These are phyloP conservation scores for Sugiyamaella neomexicana DNA, from an alignment of 1,139 yeast genomes.

Conservation along the genomic window DNA sequence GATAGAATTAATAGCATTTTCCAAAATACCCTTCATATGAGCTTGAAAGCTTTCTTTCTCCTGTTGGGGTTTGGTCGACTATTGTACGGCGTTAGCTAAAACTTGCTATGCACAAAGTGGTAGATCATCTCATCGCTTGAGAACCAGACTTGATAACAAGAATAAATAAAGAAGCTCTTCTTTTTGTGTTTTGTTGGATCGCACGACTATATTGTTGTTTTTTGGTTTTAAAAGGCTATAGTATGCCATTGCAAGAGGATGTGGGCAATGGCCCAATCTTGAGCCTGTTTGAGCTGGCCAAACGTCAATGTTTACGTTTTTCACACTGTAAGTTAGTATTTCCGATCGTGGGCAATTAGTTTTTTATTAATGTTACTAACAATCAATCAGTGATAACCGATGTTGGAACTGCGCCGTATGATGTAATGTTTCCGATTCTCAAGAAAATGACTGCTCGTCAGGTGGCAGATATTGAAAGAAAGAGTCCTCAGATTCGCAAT, in stretches of 20 bases:
- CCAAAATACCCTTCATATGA: neutral
- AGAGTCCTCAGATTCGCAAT: constrained; percentile 32
- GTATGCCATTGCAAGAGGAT: constrained; percentile 2
- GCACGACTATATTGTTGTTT: too few relatives aligned
- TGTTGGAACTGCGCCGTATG: constrained; percentile 37
- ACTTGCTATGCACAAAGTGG: too few relatives aligned
- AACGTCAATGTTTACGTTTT: constrained; percentile 21
- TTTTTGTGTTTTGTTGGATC: too few relatives aligned
- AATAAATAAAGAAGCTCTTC: too few relatives aligned
- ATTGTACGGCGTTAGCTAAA: too few relatives aligned
- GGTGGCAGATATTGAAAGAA: constrained; percentile 31
- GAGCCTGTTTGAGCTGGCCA: constrained; percentile 20
- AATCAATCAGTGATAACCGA: constrained; percentile 32
- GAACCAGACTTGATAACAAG: too few relatives aligned
- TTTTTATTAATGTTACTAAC: neutral
- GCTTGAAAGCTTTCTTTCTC: too few relatives aligned
- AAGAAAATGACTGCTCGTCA: constrained; percentile 32
- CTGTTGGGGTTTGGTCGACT: too few relatives aligned
- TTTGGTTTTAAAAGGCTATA: neutral
- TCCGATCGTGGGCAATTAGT: too few relatives aligned
- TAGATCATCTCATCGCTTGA: too few relatives aligned
- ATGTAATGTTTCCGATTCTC: constrained; percentile 35
- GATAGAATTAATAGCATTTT: constrained; percentile 7
- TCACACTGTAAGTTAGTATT: constrained; percentile 20
- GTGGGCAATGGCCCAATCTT: constrained; percentile 12